Evolutionary conservation across 768 basidiomycete genomes (phyloP), one percentile per base, ranked within the genome.

Genomic region (Boletus huronensis): DNA sequence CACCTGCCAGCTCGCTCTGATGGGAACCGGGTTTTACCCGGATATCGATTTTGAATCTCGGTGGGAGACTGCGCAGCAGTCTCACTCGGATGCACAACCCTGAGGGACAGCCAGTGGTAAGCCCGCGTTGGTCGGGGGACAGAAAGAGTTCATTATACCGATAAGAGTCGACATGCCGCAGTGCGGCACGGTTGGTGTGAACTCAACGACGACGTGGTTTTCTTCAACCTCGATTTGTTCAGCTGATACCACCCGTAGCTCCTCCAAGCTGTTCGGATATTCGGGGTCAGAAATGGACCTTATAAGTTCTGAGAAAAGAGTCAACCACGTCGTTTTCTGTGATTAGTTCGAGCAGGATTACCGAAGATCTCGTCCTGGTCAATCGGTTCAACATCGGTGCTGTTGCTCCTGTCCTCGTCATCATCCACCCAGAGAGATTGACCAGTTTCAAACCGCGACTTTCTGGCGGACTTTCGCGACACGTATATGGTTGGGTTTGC

Each of bases 111-210:
- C 32, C 2, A 4, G n/a, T 23, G 1, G 14, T 58, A 32, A 58
- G 39, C 46, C 21, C 42, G 49, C 36, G 39, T 7, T 5, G 13
- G 19, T 19, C 46, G 23, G n/a, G 38, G 45, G 45, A 47, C 44
- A 32, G 49, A 45, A 48, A 23, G 19, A 10, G 13, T 19, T n/a
- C 0, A 36, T 21, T 6, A 34, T 60, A 90, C 95, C 96, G 53
- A 99, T 98, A 48, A 98, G 75, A 3, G 95, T 98, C 10, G 93
- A 95, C 92, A 94, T 93, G 46, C 93, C 93, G 59, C 96, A 98
- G 65, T 98, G 95, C 10, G 97, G 96, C 16, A 97, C 92, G 0
- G 97, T 98, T 4, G 97, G 96, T 6, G 97, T 98, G 66, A 98
- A 95, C 66, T 96, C 93, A 58, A 99, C 87, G 34, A 81, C 76